Percentiles rank a stretch among this genome's conserved stretches.
Conservation (phyloP, 1,284 basidiomycete species). For the Termitomyces sp. region DNA sequence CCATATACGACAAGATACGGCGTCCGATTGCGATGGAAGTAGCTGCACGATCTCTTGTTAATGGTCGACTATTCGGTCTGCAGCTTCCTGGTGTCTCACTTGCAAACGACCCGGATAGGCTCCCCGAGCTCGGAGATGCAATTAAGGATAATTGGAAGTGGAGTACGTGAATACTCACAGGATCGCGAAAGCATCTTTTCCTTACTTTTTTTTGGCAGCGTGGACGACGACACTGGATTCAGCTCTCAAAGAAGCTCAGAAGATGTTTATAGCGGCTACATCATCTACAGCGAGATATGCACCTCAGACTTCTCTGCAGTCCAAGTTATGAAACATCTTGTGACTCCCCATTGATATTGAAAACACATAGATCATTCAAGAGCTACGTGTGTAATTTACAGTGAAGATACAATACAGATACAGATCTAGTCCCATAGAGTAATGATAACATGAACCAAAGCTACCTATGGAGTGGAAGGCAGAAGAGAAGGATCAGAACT, state of each 20-base stretch:
- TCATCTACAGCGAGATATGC: not conserved
- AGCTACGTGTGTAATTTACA: not conserved
- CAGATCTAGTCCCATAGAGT: not conserved
- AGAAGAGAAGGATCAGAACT: conserved; percentile 3
- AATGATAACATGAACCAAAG: conserved; percentile 1
- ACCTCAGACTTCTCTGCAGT: not conserved
- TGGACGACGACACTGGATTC: not conserved
- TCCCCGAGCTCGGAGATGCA: conserved; percentile 22
- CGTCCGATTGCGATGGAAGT: conserved; percentile 29
- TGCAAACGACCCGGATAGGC: conserved; percentile 17
- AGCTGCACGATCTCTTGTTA: conserved; percentile 22
- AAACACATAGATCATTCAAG: not conserved
- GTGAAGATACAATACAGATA: not conserved
- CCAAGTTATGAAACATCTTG: not conserved
- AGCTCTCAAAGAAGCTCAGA: not conserved
- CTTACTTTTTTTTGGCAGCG: not conserved
- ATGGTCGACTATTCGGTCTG: conserved; percentile 23
- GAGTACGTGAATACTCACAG: conserved; percentile 12
- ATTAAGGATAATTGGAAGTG: conserved; percentile 28
- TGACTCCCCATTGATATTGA: not conserved
- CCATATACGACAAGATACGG: conserved; percentile 32
- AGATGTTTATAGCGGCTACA: not conserved
- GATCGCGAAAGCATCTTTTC: not conserved
- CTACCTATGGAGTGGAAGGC: not conserved
- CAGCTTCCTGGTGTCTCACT: conserved; percentile 19